Conservation (phyloP, 2,329 filamentous ascomycete genomes). For the Trichophyton benhamiae region DNA sequence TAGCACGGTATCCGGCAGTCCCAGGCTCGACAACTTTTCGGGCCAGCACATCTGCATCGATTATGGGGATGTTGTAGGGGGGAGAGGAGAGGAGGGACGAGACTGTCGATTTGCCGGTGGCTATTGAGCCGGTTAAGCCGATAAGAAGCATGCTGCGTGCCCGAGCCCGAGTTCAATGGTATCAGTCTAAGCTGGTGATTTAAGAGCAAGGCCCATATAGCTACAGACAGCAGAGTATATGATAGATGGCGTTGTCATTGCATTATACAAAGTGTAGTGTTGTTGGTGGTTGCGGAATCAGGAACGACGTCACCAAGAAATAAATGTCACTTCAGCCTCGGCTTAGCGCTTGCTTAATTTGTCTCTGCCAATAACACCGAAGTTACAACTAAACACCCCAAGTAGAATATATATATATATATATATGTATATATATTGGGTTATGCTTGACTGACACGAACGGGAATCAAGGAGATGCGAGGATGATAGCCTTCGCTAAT, state of each 20-base stretch:
- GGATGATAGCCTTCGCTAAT: not conserved
- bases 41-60: slow-evolving; percentile 87
- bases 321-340: not conserved
- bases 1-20: slow-evolving; percentile 67
- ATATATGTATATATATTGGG: too few species aligned
- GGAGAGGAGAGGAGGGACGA: slow-evolving; percentile 66
- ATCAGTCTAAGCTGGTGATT: not conserved
- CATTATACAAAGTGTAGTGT: not conserved
- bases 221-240: not conserved
- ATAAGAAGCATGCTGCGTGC: slow-evolving; percentile 68
- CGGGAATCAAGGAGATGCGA: too few species aligned
- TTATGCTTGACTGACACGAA: too few species aligned
- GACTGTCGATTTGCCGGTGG: slow-evolving; percentile 95
- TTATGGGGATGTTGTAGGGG: slow-evolving; percentile 76
- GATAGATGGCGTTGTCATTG: not conserved
- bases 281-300: not conserved
- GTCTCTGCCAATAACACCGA: not conserved
- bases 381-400: too few species aligned
- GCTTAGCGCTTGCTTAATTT: not conserved
- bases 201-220: not conserved
- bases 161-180: too few species aligned
- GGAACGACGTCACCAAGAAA: not conserved
- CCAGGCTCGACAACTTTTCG: slow-evolving; percentile 91
- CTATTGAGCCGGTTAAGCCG: slow-evolving; percentile 91
- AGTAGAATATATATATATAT: too few species aligned